phyloP scores from a whole-genome alignment of 768 basidiomycete genomes.

The Candolleomyces efflorescens region DNA sequence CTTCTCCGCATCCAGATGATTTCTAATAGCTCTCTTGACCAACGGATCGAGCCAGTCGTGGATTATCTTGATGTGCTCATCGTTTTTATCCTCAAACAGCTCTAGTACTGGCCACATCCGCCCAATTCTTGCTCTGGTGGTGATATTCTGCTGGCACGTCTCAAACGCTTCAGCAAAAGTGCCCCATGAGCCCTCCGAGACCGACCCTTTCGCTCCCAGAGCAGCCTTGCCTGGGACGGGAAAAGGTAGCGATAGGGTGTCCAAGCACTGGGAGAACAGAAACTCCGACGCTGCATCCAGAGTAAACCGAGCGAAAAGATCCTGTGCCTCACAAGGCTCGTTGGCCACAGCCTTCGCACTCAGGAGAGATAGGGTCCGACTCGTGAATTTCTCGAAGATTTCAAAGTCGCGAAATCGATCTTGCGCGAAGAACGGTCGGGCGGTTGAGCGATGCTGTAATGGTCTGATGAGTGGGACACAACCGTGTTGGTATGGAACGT shows the following conservation, averaged over 20 bases:
- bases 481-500: neutral
- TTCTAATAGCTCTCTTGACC: slow-evolving; percentile 47
- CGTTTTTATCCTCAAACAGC: slow-evolving; percentile 50
- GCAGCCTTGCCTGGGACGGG: slow-evolving; percentile 42
- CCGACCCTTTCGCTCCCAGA: slow-evolving; percentile 57
- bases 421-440: slow-evolving; percentile 73
- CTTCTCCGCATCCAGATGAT: slow-evolving; percentile 30
- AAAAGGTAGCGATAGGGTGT: slow-evolving; percentile 53
- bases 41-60: slow-evolving; percentile 62
- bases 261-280: slow-evolving; percentile 61
- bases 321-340: slow-evolving; percentile 59
- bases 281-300: slow-evolving; percentile 73
- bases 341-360: slow-evolving; percentile 31
- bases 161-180: slow-evolving; percentile 58
- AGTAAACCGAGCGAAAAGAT: slow-evolving; percentile 63
- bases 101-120: slow-evolving; percentile 60
- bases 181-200: slow-evolving; percentile 57
- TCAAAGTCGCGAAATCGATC: slow-evolving; percentile 70
- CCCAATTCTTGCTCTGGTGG: slow-evolving; percentile 47
- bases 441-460: slow-evolving; percentile 55
- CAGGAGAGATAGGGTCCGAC: slow-evolving; percentile 46
- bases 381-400: slow-evolving; percentile 54
- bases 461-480: neutral
- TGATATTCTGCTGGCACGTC: slow-evolving; percentile 49
- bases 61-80: slow-evolving; percentile 44